Percentiles rank a stretch among this genome's conserved stretches.
Evolutionary conservation across 345 rosid species (phyloP).

Genomic region (Bruguiera parviflora): DNA sequence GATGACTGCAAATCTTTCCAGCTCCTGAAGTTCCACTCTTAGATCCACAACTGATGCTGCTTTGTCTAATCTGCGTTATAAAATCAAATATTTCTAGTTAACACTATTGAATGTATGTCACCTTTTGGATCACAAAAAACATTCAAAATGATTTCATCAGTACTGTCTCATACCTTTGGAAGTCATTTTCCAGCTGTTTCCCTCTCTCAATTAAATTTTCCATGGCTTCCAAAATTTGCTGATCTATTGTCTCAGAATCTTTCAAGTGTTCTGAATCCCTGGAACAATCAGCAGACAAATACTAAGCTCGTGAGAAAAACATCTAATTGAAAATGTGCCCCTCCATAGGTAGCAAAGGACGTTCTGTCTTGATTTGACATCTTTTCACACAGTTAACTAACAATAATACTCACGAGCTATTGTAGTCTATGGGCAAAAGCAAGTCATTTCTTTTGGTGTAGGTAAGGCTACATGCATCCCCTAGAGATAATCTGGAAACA

Average conservation of each 20-base stretch:
- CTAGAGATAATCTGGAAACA: conserved; percentile 56
- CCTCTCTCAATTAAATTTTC: conserved; percentile 51
- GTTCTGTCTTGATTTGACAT: not conserved
- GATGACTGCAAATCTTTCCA: conserved; percentile 72
- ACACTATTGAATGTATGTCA: not conserved
- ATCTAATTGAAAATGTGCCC: not conserved
- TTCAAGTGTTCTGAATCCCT: conserved; percentile 32
- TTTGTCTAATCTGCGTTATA: conserved; percentile 61
- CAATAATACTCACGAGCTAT: conserved; percentile 49
- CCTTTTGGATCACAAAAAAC: not conserved
- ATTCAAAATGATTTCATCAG: too few relatives aligned
- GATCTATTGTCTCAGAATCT: conserved; percentile 39
- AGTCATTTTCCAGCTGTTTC: conserved; percentile 51
- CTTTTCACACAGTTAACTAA: not conserved
- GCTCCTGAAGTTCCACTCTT: conserved; percentile 70
- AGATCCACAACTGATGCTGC: conserved; percentile 56
- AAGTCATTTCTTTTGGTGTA: conserved; percentile 30
- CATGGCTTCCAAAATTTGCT: conserved; percentile 46
- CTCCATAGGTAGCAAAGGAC: not conserved
- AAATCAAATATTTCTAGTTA: not conserved
- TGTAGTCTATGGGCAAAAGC: conserved; percentile 20
- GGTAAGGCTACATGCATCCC: conserved; percentile 60
- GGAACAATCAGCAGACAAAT: not conserved
- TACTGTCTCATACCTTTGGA: conserved; percentile 45
- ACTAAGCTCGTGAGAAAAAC: not conserved